Conservation (phyloP, 2,329 filamentous ascomycete species). For the Claviceps cyperi region DNA sequence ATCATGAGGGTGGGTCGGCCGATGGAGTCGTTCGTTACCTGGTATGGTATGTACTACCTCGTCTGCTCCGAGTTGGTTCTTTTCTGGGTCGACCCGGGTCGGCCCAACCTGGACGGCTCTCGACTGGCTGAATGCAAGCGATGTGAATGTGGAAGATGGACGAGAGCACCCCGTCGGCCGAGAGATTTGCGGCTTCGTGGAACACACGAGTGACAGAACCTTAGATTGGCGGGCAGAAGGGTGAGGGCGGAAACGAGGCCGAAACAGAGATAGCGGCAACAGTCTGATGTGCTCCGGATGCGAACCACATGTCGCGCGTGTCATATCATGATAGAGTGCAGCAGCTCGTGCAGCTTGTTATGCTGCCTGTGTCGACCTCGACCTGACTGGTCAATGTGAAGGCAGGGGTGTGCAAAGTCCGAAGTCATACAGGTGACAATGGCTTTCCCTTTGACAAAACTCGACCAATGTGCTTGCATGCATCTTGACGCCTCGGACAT, state of each 20-base stretch:
- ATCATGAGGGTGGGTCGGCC: slow-evolving; percentile 2
- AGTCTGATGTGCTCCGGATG: no score
- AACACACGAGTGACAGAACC: neutral
- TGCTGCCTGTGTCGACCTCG: no score
- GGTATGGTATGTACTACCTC: no score
- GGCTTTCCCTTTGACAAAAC: no score
- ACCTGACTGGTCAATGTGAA: no score
- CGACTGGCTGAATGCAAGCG: neutral
- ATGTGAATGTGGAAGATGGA: neutral
- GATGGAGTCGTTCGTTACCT: neutral
- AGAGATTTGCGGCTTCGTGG: slow-evolving; percentile 1
- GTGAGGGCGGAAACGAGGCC: neutral
- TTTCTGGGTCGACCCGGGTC: neutral
- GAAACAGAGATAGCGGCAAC: neutral
- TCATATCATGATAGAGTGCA: neutral
- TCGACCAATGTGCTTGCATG: no score
- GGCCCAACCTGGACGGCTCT: neutral
- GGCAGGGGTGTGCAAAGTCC: no score
- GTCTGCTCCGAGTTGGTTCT: neutral
- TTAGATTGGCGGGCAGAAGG: neutral
- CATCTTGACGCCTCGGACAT: neutral
- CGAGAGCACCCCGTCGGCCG: neutral
- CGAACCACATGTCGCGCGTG: no score
- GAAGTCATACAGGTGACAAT: no score
- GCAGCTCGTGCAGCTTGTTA: neutral